Conservation (phyloP, 1,139 yeast species). For the Entelexis sorbosivorans region DNA sequence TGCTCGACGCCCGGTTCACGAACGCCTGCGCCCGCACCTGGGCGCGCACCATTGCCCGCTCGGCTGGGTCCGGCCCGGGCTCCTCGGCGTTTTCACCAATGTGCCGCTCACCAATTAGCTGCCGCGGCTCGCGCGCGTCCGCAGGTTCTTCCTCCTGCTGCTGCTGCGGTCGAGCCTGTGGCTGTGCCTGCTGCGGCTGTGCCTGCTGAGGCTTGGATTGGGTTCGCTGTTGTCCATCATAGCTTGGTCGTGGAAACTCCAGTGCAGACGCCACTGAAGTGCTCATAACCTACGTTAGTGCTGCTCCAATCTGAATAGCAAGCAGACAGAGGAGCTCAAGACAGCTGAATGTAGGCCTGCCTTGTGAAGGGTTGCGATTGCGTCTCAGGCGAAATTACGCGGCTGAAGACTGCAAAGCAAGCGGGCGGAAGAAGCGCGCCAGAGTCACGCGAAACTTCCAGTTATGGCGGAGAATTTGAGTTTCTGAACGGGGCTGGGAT, state of each 20-base stretch:
- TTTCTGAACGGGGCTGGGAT: background rate
- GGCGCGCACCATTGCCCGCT: conserved; percentile 11
- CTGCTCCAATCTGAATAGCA: background rate
- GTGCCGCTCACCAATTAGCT: background rate
- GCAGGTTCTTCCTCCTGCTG: background rate
- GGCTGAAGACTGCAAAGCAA: background rate
- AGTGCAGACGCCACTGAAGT: background rate
- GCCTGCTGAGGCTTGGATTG: background rate
- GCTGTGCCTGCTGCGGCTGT: background rate
- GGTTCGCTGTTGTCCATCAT: background rate
- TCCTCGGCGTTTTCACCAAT: background rate
- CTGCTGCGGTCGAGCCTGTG: background rate
- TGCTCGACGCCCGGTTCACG: background rate
- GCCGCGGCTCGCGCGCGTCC: background rate
- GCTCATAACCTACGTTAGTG: background rate
- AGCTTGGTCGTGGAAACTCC: background rate
- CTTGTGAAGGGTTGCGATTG: too few species aligned
- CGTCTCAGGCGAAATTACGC: background rate
- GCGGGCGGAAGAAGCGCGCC: background rate
- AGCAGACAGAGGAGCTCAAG: background rate
- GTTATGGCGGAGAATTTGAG: background rate
- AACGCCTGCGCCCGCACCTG: conserved; percentile 13
- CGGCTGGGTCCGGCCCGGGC: background rate
- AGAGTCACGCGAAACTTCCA: background rate
- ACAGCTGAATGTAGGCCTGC: too few species aligned